Conservation (phyloP, 768 basidiomycete species). For the Dendrothele bispora region DNA sequence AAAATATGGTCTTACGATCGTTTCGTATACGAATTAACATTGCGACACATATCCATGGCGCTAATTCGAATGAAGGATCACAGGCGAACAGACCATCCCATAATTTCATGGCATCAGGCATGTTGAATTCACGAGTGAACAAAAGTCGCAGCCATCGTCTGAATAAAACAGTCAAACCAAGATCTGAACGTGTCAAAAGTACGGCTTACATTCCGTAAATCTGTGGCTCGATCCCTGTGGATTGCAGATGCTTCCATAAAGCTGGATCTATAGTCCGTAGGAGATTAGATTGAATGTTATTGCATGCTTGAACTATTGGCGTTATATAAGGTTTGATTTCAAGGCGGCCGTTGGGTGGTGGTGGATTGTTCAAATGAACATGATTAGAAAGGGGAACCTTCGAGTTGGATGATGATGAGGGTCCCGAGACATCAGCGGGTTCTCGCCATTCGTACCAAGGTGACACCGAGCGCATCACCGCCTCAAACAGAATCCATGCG, state of each 20-base stretch:
- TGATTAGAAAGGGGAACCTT: constrained; percentile 41
- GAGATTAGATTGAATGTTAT: constrained; percentile 71
- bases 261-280: constrained; percentile 79
- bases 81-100: constrained; percentile 97
- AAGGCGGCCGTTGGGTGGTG: constrained; percentile 43
- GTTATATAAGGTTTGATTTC: constrained; percentile 68
- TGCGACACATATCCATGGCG: constrained; percentile 87
- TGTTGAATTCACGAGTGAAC: constrained; percentile 89
- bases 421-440: too few species aligned
- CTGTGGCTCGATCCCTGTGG: constrained; percentile 88
- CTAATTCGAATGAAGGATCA: constrained; percentile 74
- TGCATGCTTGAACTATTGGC: constrained; percentile 85
- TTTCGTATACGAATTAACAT: constrained; percentile 96
- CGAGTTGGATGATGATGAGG: constrained; percentile 12
- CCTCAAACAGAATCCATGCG: constrained; percentile 79
- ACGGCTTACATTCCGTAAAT: constrained; percentile 88
- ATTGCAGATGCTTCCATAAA: constrained; percentile 73
- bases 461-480: constrained; percentile 78
- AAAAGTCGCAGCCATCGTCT: constrained; percentile 94
- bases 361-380: constrained; percentile 42
- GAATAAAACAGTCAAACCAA: constrained; percentile 13
- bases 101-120: constrained; percentile 79
- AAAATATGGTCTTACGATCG: constrained; percentile 52
- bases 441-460: constrained; percentile 80
- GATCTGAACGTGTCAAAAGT: not conserved